Percentiles rank a stretch among this genome's conserved stretches.
Evolutionary conservation across 1,139 yeast genomes (phyloP).

Genomic region (Blastobotrys capitulatus): DNA sequence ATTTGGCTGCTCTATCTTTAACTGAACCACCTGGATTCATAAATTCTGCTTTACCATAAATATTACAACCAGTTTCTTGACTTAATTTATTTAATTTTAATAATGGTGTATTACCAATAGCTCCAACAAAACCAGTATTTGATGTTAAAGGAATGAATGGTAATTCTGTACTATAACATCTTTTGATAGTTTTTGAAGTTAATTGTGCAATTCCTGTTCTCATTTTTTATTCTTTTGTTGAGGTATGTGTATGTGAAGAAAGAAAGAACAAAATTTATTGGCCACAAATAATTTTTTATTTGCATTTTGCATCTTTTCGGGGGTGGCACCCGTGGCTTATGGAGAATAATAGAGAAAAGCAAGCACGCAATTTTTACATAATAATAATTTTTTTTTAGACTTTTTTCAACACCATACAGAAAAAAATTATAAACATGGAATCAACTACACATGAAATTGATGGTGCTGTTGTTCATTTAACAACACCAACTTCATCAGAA

Average conservation of each 20-base stretch:
- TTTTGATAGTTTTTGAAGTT: not conserved
- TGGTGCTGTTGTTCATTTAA: conserved; percentile 9
- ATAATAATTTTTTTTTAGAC: too few relatives aligned
- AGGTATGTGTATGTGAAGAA: not conserved
- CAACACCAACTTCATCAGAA: conserved; percentile 2
- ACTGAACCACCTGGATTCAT: conserved; percentile 96
- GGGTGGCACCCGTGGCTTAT: too few relatives aligned
- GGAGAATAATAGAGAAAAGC: too few relatives aligned
- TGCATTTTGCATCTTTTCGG: too few relatives aligned
- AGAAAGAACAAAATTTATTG: too few relatives aligned
- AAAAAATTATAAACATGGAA: not conserved
- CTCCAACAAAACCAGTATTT: conserved; percentile 60
- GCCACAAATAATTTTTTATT: too few relatives aligned
- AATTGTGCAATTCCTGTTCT: too few relatives aligned
- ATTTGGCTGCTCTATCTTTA: conserved; percentile 86
- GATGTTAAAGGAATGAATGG: conserved; percentile 61
- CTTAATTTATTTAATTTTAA: conserved; percentile 60
- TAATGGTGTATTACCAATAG: conserved; percentile 86
- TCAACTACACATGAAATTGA: conserved; percentile 9
- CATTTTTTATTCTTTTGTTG: not conserved
- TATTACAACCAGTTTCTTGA: conserved; percentile 60
- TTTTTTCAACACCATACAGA: too few relatives aligned
- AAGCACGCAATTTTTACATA: too few relatives aligned
- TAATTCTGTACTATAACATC: conserved; percentile 2
- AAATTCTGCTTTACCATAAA: conserved; percentile 85